Evolutionary conservation across 2,329 filamentous ascomycete genomes (phyloP), one percentile per base, ranked within the genome.

Genomic region (Immersiporthe knoxdaviesiana): DNA sequence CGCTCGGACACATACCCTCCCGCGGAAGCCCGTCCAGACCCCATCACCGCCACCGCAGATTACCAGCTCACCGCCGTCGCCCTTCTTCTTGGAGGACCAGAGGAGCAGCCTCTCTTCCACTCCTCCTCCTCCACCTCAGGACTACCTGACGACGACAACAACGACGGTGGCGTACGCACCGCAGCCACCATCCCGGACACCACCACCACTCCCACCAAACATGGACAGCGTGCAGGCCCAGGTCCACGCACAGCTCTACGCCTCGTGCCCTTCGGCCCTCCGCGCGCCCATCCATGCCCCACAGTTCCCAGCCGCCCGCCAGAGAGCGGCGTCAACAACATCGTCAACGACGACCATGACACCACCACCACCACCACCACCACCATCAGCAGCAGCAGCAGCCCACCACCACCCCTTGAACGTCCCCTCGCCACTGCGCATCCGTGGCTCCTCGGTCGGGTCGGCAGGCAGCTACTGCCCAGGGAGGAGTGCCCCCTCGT

Each of bases 41-140:
- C 73, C 32, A 70, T 73, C 62, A 68, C 73, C 32, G 70, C 75
- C 32, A 35, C 73, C 18, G 68, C 72, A 60, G 58, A n/a, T 14
- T 1, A 16, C 5, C 52, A 56, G 27, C 52, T 30, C 52, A 16
- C 52, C 35, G 44, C 63, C 18, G 65, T 69, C 27, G 35, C 65
- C 18, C 21, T 47, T 47, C 21, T 47, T n/a, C 44, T 2, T 37
- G 47, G 14, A 59, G 65, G 24, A 62, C 18, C 44, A 47, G 44
- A n/a, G 18, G 44, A 47, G 21, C 60, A 62, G 37, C 37, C 32
- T n/a, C 11, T 5, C 41, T 16, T 7, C 44, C 44, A 1, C 41
- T 18, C 37, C 11, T 5, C 41, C 41, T 7, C 44, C 44, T 1
- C 41, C 41, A 10, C 14, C 39, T 30, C 30, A 39, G 30, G 5